These are phyloP conservation scores for Raphanus hybrid DNA, from an alignment of 441 rosid genomes.

Conservation along the genomic window DNA sequence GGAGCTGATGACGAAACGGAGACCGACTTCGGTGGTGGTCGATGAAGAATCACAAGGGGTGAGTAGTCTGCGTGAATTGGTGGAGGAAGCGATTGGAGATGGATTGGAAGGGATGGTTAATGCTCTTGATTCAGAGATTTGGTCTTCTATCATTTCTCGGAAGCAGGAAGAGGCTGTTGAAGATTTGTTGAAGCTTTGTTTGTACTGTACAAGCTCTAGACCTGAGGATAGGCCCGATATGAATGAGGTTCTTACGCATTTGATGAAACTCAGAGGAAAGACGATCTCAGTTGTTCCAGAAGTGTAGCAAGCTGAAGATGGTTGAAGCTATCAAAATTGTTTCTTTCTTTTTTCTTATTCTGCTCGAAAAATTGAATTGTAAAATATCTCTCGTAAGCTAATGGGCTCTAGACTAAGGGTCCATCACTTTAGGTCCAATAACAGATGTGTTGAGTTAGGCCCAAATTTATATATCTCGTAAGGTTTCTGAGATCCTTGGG, in stretches of 20 bases:
- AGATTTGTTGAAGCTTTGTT: slow-evolving; percentile 59
- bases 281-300: neutral
- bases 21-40: slow-evolving; percentile 65
- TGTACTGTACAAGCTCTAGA: slow-evolving; percentile 60
- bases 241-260: slow-evolving; percentile 59
- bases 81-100: slow-evolving; percentile 53
- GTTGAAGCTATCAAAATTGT: too few relatives aligned
- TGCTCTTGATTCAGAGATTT: slow-evolving; percentile 63
- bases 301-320: too few relatives aligned
- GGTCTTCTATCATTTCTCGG: neutral
- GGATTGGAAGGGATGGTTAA: slow-evolving; percentile 50
- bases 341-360: too few relatives aligned
- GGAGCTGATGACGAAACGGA: slow-evolving; percentile 70
- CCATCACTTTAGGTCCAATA: too few relatives aligned
- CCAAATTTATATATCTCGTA: too few relatives aligned
- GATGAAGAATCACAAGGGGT: slow-evolving; percentile 56
- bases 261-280: slow-evolving; percentile 50
- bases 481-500: too few relatives aligned
- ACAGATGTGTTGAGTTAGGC: too few relatives aligned
- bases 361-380: too few relatives aligned
- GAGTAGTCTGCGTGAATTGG: slow-evolving; percentile 59
- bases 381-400: too few relatives aligned
- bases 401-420: too few relatives aligned
- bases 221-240: slow-evolving; percentile 71
- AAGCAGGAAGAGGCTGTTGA: slow-evolving; percentile 47